A percentile compares a stretch with the other conserved stretches of the same genome.
Evolutionary conservation across 805 yeast genomes (phyloP).

Genomic region (Debaryomyces maramus): DNA sequence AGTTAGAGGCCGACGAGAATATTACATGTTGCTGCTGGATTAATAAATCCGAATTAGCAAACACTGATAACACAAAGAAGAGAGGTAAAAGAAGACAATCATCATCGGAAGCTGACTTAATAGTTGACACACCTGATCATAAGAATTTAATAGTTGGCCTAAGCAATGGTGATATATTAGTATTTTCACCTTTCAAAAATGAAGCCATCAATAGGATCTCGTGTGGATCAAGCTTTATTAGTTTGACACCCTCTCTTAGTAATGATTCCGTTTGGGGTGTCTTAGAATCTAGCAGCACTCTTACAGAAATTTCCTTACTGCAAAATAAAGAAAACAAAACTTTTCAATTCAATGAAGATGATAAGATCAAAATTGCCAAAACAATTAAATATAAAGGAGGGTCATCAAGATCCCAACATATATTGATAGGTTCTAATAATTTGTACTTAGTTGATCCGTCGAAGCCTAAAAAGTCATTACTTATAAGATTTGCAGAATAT

Average conservation of each 20-base stretch:
- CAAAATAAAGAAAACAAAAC: conserved; percentile 23
- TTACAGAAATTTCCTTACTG: conserved; percentile 25
- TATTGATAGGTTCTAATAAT: conserved; percentile 27
- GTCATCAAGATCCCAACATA: conserved; percentile 11
- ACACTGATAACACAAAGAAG: conserved; percentile 9
- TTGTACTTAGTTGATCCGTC: conserved; percentile 29
- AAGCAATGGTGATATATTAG: conserved; percentile 38
- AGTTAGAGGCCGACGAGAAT: conserved; percentile 41
- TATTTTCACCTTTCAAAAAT: conserved; percentile 45
- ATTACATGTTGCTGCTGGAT: conserved; percentile 42
- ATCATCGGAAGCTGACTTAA: conserved; percentile 1
- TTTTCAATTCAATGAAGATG: conserved; percentile 20
- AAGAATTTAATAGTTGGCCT: conserved; percentile 30
- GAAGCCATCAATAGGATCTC: conserved; percentile 38
- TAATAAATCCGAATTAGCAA: conserved; percentile 3
- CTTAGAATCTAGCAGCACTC: conserved; percentile 11
- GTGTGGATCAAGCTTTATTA: conserved; percentile 20
- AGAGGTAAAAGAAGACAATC: conserved; percentile 25
- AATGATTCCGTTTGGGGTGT: conserved; percentile 25
- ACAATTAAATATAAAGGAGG: conserved; percentile 12
- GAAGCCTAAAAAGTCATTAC: conserved; percentile 21
- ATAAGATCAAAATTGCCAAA: conserved; percentile 20
- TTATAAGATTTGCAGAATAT: conserved; percentile 32
- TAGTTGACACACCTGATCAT: conserved; percentile 9
- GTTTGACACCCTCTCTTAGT: conserved; percentile 15